Evolutionary conservation across 495 filamentous ascomycete genomes (phyloP), one percentile per base, ranked within the genome.

Genomic region (Daldinia vernicosa): DNA sequence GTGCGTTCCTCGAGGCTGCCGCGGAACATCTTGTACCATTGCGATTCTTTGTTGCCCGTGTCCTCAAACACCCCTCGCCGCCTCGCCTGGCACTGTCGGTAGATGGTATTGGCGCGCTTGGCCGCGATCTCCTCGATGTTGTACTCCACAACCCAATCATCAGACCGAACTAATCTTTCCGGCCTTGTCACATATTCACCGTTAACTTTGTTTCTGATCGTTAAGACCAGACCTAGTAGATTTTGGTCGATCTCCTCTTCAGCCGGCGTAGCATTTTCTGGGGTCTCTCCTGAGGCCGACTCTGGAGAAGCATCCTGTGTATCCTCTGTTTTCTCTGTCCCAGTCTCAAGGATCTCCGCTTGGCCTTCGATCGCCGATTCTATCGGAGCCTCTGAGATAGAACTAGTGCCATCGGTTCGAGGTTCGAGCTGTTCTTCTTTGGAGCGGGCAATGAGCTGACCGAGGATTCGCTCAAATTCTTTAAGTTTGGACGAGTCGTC

Each of bases 141-240:
- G 78, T 97, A 97, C 61, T 97, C 89, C 40, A 98, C 80, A 0
- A 79, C 77, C 95, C 95, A 99, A 0, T 67, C 12, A 14, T 79
- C 52, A 0, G 32, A 69, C 19, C 14, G 4, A 1, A 0, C 47
- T 45, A 96, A 76, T 1, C 83, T 52, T 0, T 76, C 55, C 0
- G 93, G 92, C 1, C 93, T 88, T 1, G 78, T 64, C 8, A 93
- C 89, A 58, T 84, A 81, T 17, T 80, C 55, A 26, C 85, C 89
- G 78, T 97, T 93, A 60, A 97, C 85, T 62, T 84, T 86, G 79
- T 93, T 95, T 63, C 86, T 86, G 63, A 92, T 82, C 0, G 87
- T 89, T 32, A 97, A 80, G 3, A 86, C 86, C 80, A 95, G 84
- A 30, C 85, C 91, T 26, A 93, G 78, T 4, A 94, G 70, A 15